Conservation (phyloP, 352 stramenopile genomes). For the Phytophthora cajani region DNA sequence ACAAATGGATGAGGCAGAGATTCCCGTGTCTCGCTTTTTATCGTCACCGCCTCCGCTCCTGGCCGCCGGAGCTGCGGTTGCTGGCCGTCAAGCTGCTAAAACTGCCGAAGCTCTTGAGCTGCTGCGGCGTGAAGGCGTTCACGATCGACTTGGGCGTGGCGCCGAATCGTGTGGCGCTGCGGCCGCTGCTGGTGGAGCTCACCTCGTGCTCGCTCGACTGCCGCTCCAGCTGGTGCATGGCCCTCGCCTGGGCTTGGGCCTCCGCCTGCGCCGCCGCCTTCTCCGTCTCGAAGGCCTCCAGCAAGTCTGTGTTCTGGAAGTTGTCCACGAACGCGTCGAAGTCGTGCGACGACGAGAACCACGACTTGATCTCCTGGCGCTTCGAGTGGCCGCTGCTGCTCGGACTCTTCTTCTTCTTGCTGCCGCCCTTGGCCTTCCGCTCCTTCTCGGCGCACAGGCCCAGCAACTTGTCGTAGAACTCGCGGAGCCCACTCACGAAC, state of each 20-base stretch:
- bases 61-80: conserved; percentile 37
- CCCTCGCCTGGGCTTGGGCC: conserved; percentile 36
- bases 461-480: conserved; percentile 74
- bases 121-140: conserved; percentile 47
- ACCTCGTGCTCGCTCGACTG: conserved; percentile 45
- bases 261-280: conserved; percentile 37
- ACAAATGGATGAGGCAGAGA: conserved; percentile 15
- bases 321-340: conserved; percentile 83
- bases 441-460: conserved; percentile 65
- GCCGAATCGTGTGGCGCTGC: conserved; percentile 42
- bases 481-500: conserved; percentile 63
- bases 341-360: conserved; percentile 86
- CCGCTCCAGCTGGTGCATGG: conserved; percentile 41
- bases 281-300: conserved; percentile 55
- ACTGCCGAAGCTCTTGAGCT: conserved; percentile 71
- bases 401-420: conserved; percentile 54
- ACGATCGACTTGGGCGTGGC: conserved; percentile 45
- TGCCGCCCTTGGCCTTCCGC: conserved; percentile 53
- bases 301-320: conserved; percentile 64
- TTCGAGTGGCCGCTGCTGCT: conserved; percentile 68
- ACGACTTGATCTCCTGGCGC: conserved; percentile 84
- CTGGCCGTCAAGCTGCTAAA: conserved; percentile 59
- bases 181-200: conserved; percentile 45
- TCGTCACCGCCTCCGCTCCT: conserved; percentile 35
- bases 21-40: conserved; percentile 18